Evolutionary conservation across 1,284 basidiomycete genomes (phyloP).

Genomic region (Fistulinella staudtii): DNA sequence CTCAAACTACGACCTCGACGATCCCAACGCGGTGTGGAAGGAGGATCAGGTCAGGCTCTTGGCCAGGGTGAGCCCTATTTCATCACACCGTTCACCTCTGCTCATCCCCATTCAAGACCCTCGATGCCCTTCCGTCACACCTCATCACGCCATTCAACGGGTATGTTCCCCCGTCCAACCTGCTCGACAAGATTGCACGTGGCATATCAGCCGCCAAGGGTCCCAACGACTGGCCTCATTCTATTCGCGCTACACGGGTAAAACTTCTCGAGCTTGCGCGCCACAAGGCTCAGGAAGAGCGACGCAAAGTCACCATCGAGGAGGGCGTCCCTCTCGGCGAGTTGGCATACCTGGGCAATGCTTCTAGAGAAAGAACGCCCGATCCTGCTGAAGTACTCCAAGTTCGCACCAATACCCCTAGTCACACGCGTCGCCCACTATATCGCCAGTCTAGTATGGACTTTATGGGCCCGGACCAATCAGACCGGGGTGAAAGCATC

Average conservation of each 20-base stretch:
- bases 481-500: constrained; percentile 51
- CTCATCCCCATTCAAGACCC: constrained; percentile 42
- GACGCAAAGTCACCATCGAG: constrained; percentile 35
- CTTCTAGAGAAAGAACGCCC: constrained; percentile 19
- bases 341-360: constrained; percentile 9
- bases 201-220: constrained; percentile 69
- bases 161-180: constrained; percentile 72
- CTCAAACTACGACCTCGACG: constrained; percentile 57
- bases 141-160: constrained; percentile 79
- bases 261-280: constrained; percentile 75
- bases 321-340: constrained; percentile 27
- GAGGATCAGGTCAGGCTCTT: constrained; percentile 65
- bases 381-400: constrained; percentile 37
- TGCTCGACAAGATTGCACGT: constrained; percentile 77
- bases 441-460: constrained; percentile 84
- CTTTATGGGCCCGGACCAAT: constrained; percentile 53
- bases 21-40: constrained; percentile 68
- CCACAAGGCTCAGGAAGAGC: constrained; percentile 52
- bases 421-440: constrained; percentile 44
- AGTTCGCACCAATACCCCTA: constrained; percentile 40
- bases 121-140: constrained; percentile 77
- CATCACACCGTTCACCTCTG: constrained; percentile 2
- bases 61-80: constrained; percentile 50
- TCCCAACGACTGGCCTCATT: constrained; percentile 73
- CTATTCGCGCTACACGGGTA: constrained; percentile 69